A percentile compares a stretch with the other conserved stretches of the same genome.
phyloP scores from a whole-genome alignment of 2,329 filamentous ascomycete species.

The Fusarium metavorans region DNA sequence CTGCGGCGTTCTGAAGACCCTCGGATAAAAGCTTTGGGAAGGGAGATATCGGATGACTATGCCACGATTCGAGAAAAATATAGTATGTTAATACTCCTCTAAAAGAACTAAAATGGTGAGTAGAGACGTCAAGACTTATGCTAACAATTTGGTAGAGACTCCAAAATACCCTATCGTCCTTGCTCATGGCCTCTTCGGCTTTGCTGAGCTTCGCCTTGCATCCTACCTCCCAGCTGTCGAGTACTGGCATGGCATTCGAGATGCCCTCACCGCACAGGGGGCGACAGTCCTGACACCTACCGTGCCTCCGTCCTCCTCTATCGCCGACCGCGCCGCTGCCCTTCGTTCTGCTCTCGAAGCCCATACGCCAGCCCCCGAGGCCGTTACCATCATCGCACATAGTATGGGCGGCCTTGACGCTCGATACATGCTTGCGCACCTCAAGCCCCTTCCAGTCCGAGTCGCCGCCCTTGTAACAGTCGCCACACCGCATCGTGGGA shows the following conservation, averaged over 20 bases:
- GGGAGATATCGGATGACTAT: slow-evolving; percentile 60
- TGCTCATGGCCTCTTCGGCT: slow-evolving; percentile 74
- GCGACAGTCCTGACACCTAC: slow-evolving; percentile 69
- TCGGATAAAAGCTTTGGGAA: slow-evolving; percentile 55
- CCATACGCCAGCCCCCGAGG: slow-evolving; percentile 48
- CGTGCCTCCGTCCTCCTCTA: slow-evolving; percentile 71
- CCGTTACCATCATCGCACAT: slow-evolving; percentile 83
- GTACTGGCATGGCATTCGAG: slow-evolving; percentile 75
- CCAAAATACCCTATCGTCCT: slow-evolving; percentile 73
- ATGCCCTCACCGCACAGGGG: slow-evolving; percentile 66
- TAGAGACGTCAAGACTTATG: neutral
- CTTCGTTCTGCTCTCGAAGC: slow-evolving; percentile 66
- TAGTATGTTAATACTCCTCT: slow-evolving; percentile 47
- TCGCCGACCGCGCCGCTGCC: slow-evolving; percentile 69
- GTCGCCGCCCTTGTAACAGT: slow-evolving; percentile 67
- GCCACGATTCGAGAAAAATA: slow-evolving; percentile 59
- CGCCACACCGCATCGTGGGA: slow-evolving; percentile 67
- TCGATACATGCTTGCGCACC: slow-evolving; percentile 72
- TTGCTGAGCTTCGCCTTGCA: slow-evolving; percentile 66
- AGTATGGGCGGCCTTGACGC: slow-evolving; percentile 76
- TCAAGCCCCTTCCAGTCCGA: slow-evolving; percentile 59
- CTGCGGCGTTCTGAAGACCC: slow-evolving; percentile 49
- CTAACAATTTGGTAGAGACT: slow-evolving; percentile 54
- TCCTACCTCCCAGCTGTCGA: slow-evolving; percentile 66
- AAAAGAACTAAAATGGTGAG: neutral